phyloP scores from a whole-genome alignment of 345 rosid species.

The Iberis pinnata region DNA sequence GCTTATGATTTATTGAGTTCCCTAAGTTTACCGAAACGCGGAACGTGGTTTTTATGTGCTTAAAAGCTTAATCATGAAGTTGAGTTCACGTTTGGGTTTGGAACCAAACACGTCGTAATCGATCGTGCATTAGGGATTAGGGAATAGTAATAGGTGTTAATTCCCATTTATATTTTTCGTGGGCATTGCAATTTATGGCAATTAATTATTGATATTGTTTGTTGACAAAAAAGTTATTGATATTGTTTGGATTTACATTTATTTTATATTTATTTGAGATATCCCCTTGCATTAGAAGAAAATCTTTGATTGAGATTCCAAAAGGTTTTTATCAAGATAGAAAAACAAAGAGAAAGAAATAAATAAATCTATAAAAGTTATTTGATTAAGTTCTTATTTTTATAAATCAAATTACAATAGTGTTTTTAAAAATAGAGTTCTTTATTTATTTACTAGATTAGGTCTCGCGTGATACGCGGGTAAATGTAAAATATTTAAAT shows the following conservation, averaged over 20 bases:
- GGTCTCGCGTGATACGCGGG: too few relatives aligned
- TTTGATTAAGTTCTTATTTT: too few relatives aligned
- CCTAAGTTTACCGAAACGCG: constrained; percentile 9
- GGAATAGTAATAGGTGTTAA: constrained; percentile 14
- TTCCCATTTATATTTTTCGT: constrained; percentile 17
- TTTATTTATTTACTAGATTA: too few relatives aligned
- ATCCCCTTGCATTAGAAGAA: constrained; percentile 10
- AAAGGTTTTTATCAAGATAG: background rate
- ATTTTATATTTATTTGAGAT: constrained; percentile 3
- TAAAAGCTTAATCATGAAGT: constrained; percentile 2
- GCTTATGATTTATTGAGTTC: constrained; percentile 19
- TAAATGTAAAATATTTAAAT: too few relatives aligned
- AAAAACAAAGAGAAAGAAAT: too few relatives aligned
- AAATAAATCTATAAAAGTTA: too few relatives aligned
- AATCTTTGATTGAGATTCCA: constrained; percentile 17
- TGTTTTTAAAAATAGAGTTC: too few relatives aligned
- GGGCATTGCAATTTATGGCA: constrained; percentile 18
- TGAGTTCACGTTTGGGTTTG: constrained; percentile 21
- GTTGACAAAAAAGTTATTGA: too few relatives aligned
- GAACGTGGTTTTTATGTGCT: constrained; percentile 11
- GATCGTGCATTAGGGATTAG: constrained; percentile 22
- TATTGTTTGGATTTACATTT: constrained; percentile 25
- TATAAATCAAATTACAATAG: too few relatives aligned
- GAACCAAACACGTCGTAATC: constrained; percentile 18
- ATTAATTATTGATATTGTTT: constrained; percentile 16